Evolutionary conservation across 2,329 filamentous ascomycete species (phyloP).

Genomic region (Diaporthe nobilis): DNA sequence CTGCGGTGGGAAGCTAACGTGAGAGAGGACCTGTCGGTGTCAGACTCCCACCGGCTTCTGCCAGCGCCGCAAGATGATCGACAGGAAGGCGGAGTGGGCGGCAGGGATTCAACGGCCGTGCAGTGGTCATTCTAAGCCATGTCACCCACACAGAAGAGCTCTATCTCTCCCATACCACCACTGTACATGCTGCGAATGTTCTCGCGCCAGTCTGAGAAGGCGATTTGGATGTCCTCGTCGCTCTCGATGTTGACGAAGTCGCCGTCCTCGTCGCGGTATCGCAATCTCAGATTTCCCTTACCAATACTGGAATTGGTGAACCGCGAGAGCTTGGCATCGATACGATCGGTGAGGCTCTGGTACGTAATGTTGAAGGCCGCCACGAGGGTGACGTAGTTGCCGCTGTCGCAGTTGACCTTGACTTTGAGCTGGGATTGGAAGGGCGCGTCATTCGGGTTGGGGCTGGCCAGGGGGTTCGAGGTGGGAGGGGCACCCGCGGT

Average conservation of each 20-base stretch:
- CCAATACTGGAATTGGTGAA: conserved; percentile 89
- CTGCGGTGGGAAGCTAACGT: not conserved
- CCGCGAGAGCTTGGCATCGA: conserved; percentile 92
- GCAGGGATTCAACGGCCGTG: conserved; percentile 27
- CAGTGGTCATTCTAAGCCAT: conserved; percentile 45
- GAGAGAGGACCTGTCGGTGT: not conserved
- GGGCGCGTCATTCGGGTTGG: conserved; percentile 64
- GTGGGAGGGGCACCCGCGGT: conserved; percentile 53
- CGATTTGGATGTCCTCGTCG: conserved; percentile 96
- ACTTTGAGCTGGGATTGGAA: conserved; percentile 88
- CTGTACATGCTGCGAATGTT: conserved; percentile 69
- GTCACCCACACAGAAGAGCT: conserved; percentile 81
- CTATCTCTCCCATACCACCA: conserved; percentile 88
- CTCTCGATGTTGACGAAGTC: conserved; percentile 95
- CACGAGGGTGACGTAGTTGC: conserved; percentile 94
- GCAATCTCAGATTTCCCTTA: conserved; percentile 85
- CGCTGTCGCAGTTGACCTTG: conserved; percentile 88
- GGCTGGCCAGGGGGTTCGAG: conserved; percentile 48
- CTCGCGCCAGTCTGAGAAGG: conserved; percentile 94
- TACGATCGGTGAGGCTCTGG: conserved; percentile 92
- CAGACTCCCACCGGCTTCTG: conserved; percentile 22
- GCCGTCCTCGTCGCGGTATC: conserved; percentile 92
- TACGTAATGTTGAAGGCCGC: conserved; percentile 96
- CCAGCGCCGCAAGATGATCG: not conserved
- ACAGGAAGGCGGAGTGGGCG: conserved; percentile 10